Base-by-base conservation (phyloP, 169 alveolate genomes). In the Cryptosporidium ubiquitum region DNA sequence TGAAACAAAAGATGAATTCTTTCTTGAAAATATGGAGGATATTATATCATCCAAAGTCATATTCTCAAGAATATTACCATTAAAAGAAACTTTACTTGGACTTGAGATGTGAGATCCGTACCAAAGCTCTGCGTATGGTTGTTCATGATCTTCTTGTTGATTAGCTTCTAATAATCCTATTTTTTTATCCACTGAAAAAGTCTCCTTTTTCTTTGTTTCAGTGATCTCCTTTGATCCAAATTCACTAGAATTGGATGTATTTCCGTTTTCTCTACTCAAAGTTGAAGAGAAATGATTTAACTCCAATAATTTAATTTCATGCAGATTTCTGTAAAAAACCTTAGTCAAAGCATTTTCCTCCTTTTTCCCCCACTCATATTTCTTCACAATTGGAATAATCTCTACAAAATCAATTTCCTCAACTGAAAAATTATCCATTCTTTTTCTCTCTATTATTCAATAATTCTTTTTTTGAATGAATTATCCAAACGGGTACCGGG, bases 111-210 rank as follows among this genome's bases (percentile, higher is more conserved):
- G 99, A 16, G 95, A 93, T 0, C 99, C 99, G 92, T 96, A 94
- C 98, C 99, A 97, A 40, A 94, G 95, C 84, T 97, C 99, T 37
- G 99, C 99, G 85, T 86, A 95, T 2, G 92, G 93, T 74, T 23
- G 66, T 7, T 26, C 37, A 55, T 23, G 9, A 51, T n/a, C 4
- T 20, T 5, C 9, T 20, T 20, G 7, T 51, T n/a, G n/a, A n/a
- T n/a, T 2, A 51, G 5, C 37, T 20, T 26, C 66, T 55, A 47
- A 3, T 14, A 47, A 5, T 14, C 55, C 16, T 47, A 14, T 47
- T 20, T 47, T 47, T 12, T 44, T 44, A 14, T 14, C 3, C 9
- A 2, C 55, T 20, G 5, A 47, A 3, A 47, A 47, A 47, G 29
- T 26, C 29, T 14, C 49, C 39, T 61, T 35, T 3, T 29, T 14